Conservation (phyloP, 495 filamentous ascomycete species). For the Podospora fimiseda region DNA sequence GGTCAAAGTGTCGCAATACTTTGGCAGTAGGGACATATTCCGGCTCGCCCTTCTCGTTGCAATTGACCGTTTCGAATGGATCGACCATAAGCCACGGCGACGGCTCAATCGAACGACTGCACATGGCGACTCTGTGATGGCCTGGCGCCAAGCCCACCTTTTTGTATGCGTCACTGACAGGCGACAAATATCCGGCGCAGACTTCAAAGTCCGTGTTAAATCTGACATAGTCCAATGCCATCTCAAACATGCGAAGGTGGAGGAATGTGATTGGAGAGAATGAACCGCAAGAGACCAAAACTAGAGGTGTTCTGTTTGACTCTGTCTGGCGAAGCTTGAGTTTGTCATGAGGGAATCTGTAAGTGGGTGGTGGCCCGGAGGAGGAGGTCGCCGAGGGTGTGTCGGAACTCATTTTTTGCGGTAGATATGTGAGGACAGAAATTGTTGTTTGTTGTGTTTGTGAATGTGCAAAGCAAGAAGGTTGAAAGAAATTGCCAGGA, state of each 20-base stretch:
- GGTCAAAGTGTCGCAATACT: conserved; percentile 81
- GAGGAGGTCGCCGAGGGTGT: conserved; percentile 1
- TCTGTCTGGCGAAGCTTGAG: conserved; percentile 63
- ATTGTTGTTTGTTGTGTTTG: no score
- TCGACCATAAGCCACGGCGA: conserved; percentile 85
- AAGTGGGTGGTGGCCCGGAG: conserved; percentile 31
- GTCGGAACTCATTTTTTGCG: not conserved
- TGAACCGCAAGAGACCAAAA: conserved; percentile 85
- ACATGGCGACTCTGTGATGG: conserved; percentile 50
- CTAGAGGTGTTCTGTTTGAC: conserved; percentile 65
- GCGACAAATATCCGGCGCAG: conserved; percentile 71
- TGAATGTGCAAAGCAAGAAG: no score
- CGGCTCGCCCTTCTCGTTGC: conserved; percentile 56
- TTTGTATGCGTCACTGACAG: conserved; percentile 68
- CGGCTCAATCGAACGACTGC: conserved; percentile 70
- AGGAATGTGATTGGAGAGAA: conserved; percentile 81
- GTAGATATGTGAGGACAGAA: no score
- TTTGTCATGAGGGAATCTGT: conserved; percentile 66
- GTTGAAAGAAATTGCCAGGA: no score
- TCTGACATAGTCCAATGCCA: conserved; percentile 74
- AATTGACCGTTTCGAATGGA: conserved; percentile 49
- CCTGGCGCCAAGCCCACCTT: conserved; percentile 73
- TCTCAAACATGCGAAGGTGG: conserved; percentile 91
- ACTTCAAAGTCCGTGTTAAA: conserved; percentile 80
- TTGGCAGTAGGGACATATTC: conserved; percentile 83